A percentile compares a stretch with the other conserved stretches of the same genome.
phyloP scores from a whole-genome alignment of 139 green algal genomes.

The Pedinophyceae sp. region DNA sequence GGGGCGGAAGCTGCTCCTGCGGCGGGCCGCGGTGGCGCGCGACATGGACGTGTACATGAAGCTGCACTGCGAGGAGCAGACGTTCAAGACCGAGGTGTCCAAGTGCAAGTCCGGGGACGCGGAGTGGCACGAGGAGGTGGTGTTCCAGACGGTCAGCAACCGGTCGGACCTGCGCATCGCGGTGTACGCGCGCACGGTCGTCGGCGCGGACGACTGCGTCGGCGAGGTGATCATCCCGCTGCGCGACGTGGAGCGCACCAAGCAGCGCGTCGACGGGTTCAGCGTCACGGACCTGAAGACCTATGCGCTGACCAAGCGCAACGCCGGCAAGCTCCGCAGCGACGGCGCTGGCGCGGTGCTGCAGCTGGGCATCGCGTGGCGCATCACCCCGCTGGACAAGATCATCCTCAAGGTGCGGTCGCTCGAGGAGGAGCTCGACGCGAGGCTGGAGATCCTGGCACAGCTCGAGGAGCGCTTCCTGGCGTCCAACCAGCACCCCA shows the following conservation, averaged over 20 bases:
- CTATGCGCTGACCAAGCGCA: slow-evolving; percentile 18
- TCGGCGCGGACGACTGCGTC: slow-evolving; percentile 18
- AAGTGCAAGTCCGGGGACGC: no score
- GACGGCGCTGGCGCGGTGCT: slow-evolving; percentile 14
- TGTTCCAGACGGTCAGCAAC: slow-evolving; percentile 21
- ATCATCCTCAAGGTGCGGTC: slow-evolving; percentile 16
- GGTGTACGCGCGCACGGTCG: slow-evolving; percentile 10
- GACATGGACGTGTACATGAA: no score
- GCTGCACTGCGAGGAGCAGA: no score
- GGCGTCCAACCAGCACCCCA: no score
- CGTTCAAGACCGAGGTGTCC: no score
- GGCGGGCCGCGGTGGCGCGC: no score
- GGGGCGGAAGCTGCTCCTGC: no score
- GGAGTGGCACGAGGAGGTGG: slow-evolving; percentile 22
- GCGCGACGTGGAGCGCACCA: slow-evolving; percentile 13
- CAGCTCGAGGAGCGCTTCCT: slow-evolving; percentile 6
- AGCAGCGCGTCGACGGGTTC: background rate
- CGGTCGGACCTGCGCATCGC: slow-evolving; percentile 17
- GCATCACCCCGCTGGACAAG: slow-evolving; percentile 18
- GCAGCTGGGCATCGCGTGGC: slow-evolving; percentile 18
- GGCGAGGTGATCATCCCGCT: slow-evolving; percentile 25
- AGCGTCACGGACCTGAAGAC: slow-evolving; percentile 5
- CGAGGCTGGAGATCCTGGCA: slow-evolving; percentile 23
- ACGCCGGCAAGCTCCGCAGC: background rate
- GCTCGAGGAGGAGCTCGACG: slow-evolving; percentile 16